Percentiles rank a stretch among this genome's conserved stretches.
Conservation (phyloP, 2,329 filamentous ascomycete species). For the Neoscytalidium dimidiatum region DNA sequence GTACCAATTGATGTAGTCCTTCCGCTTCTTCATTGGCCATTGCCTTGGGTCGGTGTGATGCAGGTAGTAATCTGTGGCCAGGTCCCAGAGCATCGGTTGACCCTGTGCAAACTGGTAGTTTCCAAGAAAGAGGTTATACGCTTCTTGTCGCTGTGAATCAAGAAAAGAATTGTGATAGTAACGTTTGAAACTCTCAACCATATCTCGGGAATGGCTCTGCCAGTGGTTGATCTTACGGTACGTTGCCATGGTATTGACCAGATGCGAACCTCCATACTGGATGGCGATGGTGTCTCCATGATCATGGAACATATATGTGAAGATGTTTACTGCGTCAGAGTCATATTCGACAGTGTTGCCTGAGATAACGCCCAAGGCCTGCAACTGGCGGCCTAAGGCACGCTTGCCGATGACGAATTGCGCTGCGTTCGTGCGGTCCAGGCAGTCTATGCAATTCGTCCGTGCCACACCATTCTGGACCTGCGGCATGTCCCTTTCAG, state of each 20-base stretch:
- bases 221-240: slow-evolving; percentile 99
- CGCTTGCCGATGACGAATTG: slow-evolving; percentile 97
- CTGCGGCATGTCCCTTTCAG: slow-evolving; percentile 62
- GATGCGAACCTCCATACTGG: slow-evolving; percentile 94
- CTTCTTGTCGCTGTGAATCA: slow-evolving; percentile 95
- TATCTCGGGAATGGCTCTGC: slow-evolving; percentile 95
- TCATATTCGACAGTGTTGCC: slow-evolving; percentile 84
- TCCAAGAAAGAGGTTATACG: slow-evolving; percentile 94
- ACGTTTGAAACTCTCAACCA: slow-evolving; percentile 98
- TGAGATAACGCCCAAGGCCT: slow-evolving; percentile 84
- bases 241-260: slow-evolving; percentile 99
- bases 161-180: slow-evolving; percentile 99
- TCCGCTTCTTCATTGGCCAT: slow-evolving; percentile 64
- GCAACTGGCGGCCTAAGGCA: slow-evolving; percentile 86
- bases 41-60: slow-evolving; percentile 82
- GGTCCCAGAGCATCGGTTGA: slow-evolving; percentile 95
- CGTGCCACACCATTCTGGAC: slow-evolving; percentile 91
- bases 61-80: slow-evolving; percentile 92
- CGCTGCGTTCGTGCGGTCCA: slow-evolving; percentile 95
- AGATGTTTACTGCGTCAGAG: slow-evolving; percentile 91
- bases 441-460: slow-evolving; percentile 97
- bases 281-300: slow-evolving; percentile 97
- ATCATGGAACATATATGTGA: slow-evolving; percentile 98
- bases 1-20: slow-evolving; percentile 89
- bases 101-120: slow-evolving; percentile 89